These are phyloP conservation scores for Xylariaceae sp. DNA, from an alignment of 2,329 filamentous ascomycete species.

Conservation along the genomic window DNA sequence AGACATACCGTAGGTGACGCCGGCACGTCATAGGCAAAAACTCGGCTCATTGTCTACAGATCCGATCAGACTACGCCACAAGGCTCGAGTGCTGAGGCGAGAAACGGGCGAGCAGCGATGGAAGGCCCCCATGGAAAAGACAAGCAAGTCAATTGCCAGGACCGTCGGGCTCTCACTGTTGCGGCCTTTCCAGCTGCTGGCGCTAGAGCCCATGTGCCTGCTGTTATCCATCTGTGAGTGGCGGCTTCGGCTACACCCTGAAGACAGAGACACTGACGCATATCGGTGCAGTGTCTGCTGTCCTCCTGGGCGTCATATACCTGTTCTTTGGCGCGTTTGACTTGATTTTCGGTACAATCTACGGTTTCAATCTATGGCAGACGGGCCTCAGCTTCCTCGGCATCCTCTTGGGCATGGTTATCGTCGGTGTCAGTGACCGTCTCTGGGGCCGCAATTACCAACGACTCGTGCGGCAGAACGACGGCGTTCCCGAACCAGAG, in stretches of 20 bases:
- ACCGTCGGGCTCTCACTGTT: constrained; percentile 54
- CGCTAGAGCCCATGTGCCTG: constrained; percentile 79
- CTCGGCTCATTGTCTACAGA: constrained; percentile 31
- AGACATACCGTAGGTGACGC: constrained; percentile 65
- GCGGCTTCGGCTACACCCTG: no score
- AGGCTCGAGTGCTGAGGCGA: constrained; percentile 61
- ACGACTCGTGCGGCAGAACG: constrained; percentile 44
- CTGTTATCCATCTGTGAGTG: constrained; percentile 73
- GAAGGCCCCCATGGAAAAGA: constrained; percentile 68
- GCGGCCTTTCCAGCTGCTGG: constrained; percentile 71
- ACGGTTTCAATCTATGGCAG: constrained; percentile 73
- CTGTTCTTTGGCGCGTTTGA: constrained; percentile 87
- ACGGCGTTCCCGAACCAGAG: constrained; percentile 69
- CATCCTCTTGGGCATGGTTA: constrained; percentile 59
- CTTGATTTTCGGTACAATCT: constrained; percentile 65
- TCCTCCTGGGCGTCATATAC: constrained; percentile 82
- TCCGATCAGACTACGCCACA: constrained; percentile 63
- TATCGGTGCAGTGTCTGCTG: no score
- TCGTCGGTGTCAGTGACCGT: constrained; percentile 55
- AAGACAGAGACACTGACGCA: no score
- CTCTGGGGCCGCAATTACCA: constrained; percentile 57
- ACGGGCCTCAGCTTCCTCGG: constrained; percentile 72
- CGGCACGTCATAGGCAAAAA: constrained; percentile 30
- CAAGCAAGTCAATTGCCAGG: constrained; percentile 56
- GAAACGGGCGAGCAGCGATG: constrained; percentile 73